A percentile compares a stretch with the other conserved stretches of the same genome.
phyloP scores from a whole-genome alignment of 768 basidiomycete genomes.

The Favolaschia claudopus region DNA sequence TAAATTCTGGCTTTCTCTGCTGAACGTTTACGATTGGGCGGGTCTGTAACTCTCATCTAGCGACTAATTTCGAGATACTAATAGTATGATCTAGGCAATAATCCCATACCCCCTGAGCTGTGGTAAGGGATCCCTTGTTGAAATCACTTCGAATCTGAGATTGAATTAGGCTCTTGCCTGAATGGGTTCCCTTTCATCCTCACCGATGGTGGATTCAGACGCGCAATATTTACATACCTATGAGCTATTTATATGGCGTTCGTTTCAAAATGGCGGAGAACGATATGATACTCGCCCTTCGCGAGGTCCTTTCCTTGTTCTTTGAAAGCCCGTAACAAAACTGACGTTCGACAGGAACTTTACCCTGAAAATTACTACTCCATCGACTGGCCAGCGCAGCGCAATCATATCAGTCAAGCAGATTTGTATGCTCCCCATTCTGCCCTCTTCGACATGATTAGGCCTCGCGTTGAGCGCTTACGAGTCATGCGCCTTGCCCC shows the following conservation, averaged over 20 bases:
- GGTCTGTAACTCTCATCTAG: too few species aligned
- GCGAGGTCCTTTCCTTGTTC: slow-evolving; percentile 62
- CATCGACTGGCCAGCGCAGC: slow-evolving; percentile 90
- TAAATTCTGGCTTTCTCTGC: slow-evolving; percentile 92
- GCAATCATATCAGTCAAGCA: slow-evolving; percentile 78
- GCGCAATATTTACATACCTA: slow-evolving; percentile 90
- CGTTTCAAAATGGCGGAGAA: slow-evolving; percentile 72
- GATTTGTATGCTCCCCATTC: slow-evolving; percentile 91
- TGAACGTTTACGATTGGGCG: slow-evolving; percentile 96
- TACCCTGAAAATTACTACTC: slow-evolving; percentile 80
- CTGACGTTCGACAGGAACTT: slow-evolving; percentile 64
- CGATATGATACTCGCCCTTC: slow-evolving; percentile 75
- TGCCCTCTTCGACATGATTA: slow-evolving; percentile 68
- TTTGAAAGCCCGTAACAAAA: neutral
- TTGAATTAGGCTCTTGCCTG: slow-evolving; percentile 78
- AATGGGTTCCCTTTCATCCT: slow-evolving; percentile 92
- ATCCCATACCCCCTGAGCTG: slow-evolving; percentile 89
- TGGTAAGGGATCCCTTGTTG: slow-evolving; percentile 57
- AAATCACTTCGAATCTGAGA: neutral
- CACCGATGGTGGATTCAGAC: slow-evolving; percentile 98
- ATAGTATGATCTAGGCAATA: too few species aligned
- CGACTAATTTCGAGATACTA: too few species aligned
- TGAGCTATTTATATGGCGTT: slow-evolving; percentile 84
- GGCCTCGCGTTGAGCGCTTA: slow-evolving; percentile 67
- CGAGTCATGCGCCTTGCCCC: slow-evolving; percentile 74